phyloP scores from a whole-genome alignment of 1,284 basidiomycete genomes.

The Ceratobasidium sp. region DNA sequence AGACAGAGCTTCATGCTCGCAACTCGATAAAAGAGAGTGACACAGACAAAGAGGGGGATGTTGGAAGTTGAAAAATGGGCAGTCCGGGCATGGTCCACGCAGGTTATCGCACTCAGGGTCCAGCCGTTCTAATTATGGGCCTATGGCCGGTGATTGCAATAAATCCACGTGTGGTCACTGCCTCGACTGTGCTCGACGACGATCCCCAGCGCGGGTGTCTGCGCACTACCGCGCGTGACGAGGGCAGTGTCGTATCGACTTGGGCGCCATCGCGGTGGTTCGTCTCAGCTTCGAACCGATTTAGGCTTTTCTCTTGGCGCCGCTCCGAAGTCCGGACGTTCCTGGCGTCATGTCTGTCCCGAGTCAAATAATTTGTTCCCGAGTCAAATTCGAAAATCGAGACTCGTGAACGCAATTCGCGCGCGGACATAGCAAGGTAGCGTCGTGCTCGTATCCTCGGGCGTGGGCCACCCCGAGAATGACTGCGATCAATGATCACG shows the following conservation, averaged over 20 bases:
- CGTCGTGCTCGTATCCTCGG: neutral
- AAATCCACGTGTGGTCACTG: neutral
- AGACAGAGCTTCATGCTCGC: neutral
- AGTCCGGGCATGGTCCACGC: neutral
- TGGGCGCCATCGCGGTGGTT: neutral
- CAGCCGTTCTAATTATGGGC: neutral
- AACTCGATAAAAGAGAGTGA: slow-evolving; percentile 20
- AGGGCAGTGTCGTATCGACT: neutral
- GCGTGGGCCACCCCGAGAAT: slow-evolving; percentile 8
- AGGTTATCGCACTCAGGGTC: neutral
- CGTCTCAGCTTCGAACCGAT: too few relatives aligned
- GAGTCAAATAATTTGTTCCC: neutral
- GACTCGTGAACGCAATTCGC: neutral
- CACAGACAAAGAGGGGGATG: too few relatives aligned
- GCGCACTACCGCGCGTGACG: too few relatives aligned
- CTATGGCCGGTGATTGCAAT: neutral
- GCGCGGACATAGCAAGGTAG: neutral
- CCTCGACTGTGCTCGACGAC: neutral
- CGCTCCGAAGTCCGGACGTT: neutral
- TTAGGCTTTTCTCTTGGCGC: slow-evolving; percentile 1
- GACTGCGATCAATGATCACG: slow-evolving; percentile 22
- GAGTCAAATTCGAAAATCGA: neutral
- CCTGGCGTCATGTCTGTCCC: too few relatives aligned
- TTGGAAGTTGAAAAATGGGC: slow-evolving; percentile 13
- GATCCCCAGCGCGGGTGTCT: too few relatives aligned